Conservation (phyloP, 331 rosid species). For the Prunus yedoensis region DNA sequence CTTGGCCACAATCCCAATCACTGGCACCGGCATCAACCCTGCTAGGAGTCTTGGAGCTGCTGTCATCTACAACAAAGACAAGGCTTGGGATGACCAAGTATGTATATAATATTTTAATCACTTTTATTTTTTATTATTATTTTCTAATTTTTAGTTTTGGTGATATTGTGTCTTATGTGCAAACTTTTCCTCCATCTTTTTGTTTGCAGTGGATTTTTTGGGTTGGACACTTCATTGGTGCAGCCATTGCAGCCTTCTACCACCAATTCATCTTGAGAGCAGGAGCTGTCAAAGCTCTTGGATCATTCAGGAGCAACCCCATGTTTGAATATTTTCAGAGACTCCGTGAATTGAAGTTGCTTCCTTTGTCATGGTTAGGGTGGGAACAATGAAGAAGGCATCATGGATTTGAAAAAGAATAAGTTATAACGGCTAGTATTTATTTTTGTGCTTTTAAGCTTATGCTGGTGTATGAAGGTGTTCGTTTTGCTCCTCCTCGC, state of each 20-base stretch:
- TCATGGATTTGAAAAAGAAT: background rate
- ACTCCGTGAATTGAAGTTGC: background rate
- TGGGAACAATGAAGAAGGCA: no score
- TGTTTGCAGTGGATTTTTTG: conserved; percentile 86
- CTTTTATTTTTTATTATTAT: background rate
- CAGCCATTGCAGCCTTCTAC: conserved; percentile 94
- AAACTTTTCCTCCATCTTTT: background rate
- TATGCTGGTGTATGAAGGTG: conserved; percentile 23
- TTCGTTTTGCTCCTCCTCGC: background rate
- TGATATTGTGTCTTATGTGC: conserved; percentile 11
- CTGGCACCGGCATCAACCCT: conserved; percentile 93
- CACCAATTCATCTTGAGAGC: conserved; percentile 91
- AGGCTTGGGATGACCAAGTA: conserved; percentile 83
- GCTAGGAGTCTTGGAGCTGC: no score
- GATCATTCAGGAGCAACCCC: conserved; percentile 89
- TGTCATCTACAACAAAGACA: conserved; percentile 47
- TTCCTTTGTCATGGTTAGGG: no score
- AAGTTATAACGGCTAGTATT: background rate
- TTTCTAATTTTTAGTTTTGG: background rate
- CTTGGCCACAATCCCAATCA: conserved; percentile 91
- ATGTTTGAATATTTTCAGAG: conserved; percentile 25
- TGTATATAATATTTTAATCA: conserved; percentile 21
- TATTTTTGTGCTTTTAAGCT: background rate
- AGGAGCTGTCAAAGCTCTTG: conserved; percentile 79
- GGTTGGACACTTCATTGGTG: conserved; percentile 92